Evolutionary conservation across 2,329 filamentous ascomycete genomes (phyloP).

Genomic region (Penicillium frequentans): DNA sequence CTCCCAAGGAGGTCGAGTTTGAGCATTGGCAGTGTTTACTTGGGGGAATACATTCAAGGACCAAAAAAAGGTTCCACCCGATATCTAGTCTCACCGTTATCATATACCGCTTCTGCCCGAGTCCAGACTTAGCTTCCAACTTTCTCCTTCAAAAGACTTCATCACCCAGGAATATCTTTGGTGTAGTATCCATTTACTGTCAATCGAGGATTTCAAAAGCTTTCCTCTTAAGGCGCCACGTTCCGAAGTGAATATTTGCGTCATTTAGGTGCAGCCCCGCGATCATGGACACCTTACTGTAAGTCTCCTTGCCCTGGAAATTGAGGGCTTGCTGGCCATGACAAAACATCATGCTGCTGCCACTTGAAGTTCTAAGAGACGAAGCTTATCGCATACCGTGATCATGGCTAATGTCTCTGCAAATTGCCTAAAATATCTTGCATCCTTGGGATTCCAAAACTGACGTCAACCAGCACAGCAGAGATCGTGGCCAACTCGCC

Average conservation of each 20-base stretch:
- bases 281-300: constrained; percentile 52
- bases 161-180: background rate
- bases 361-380: background rate
- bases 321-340: background rate
- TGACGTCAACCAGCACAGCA: constrained; percentile 65
- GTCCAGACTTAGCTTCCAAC: background rate
- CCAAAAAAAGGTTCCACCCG: background rate
- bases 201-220: background rate
- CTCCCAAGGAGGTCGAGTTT: background rate
- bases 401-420: background rate
- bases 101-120: constrained; percentile 1
- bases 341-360: background rate
- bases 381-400: background rate
- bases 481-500: constrained; percentile 90
- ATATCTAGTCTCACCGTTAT: constrained; percentile 3
- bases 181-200: background rate
- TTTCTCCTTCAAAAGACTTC: background rate
- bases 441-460: background rate
- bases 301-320: constrained; percentile 21
- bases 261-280: constrained; percentile 11
- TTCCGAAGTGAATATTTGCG: background rate
- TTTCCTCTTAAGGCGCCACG: background rate
- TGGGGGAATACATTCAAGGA: background rate
- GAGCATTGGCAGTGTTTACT: background rate
- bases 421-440: background rate